Base-by-base conservation (phyloP, 768 basidiomycete genomes). In the Rhodosporidiobolus sp. region DNA sequence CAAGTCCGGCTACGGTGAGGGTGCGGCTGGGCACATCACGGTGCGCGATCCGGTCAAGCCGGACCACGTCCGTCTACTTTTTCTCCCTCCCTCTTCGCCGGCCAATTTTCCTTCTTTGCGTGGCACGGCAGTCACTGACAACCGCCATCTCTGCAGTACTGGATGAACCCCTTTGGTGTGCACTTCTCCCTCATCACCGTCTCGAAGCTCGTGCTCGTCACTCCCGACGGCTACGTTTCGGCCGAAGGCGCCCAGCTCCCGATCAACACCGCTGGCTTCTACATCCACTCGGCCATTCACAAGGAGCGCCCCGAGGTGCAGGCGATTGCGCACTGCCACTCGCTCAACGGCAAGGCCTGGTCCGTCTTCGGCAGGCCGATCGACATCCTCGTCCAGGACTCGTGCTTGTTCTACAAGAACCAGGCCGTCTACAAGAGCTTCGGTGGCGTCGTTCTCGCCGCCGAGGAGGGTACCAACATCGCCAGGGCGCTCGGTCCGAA, bases 91-190 rank as follows among this genome's bases (percentile, higher is more conserved):
- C 56, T 35, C 48, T 38, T 28, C 53, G 38, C 54, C 24, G 11
- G 6, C 46, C 59, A 17, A 54, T 70, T 38, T 61, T 57, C 46
- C 48, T 70, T 53, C 55, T 54, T 5, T 49, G 54, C 22, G 32
- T 75, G 56, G 59, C 73, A 16, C 43, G 24, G 4, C 28, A 57
- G 20, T 24, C 6, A 5, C 56, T 34, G 17, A 8, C 52, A 7
- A n/a, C 35, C 35, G 35, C 35, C 30, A 7, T 7, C n/a, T n/a
- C 17, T 22, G 28, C 58, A 70, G 63, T 76, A 67, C 68, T 76
- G 72, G 75, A 75, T 78, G 72, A 78, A 78, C 60, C 63, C 75
- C n/a, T 72, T 78, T 56, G 75, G 52, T 30, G 58, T 74, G 26
- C 77, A 76, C 46, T 78, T 74, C 66, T 62, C 63, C 0, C 28